Percentiles rank a stretch among this genome's conserved stretches.
phyloP scores from a whole-genome alignment of 2,329 filamentous ascomycete genomes.

The Beauveria pseudobassiana region DNA sequence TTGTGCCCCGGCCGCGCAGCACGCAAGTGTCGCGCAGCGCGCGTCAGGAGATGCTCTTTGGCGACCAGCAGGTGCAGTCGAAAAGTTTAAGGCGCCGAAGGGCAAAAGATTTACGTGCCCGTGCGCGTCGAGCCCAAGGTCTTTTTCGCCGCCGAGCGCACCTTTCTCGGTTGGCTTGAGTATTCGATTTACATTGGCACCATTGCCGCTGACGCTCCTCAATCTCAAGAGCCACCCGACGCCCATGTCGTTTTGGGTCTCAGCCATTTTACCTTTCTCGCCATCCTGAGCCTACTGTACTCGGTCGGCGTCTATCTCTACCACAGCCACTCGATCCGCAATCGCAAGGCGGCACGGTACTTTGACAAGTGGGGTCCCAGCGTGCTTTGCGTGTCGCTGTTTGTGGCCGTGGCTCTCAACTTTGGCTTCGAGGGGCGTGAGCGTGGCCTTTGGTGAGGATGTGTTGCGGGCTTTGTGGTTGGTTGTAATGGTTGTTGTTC shows the following conservation, averaged over 20 bases:
- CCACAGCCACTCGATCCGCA: constrained; percentile 77
- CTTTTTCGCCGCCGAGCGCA: constrained; percentile 91
- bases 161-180: constrained; percentile 94
- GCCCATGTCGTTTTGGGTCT: constrained; percentile 55
- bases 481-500: background rate
- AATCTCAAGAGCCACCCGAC: constrained; percentile 64
- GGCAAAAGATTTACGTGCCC: constrained; percentile 93
- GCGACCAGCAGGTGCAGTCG: constrained; percentile 45
- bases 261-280: constrained; percentile 72
- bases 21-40: constrained; percentile 51
- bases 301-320: constrained; percentile 79
- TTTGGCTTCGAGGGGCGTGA: constrained; percentile 71
- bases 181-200: constrained; percentile 91
- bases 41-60: constrained; percentile 46
- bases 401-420: constrained; percentile 69
- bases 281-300: constrained; percentile 72
- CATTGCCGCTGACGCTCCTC: constrained; percentile 73
- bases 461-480: background rate
- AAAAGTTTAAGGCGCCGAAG: constrained; percentile 65
- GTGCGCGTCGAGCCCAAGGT: constrained; percentile 96
- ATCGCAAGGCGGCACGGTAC: constrained; percentile 77
- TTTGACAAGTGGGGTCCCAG: constrained; percentile 86
- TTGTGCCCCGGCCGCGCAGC: constrained; percentile 48
- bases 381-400: constrained; percentile 63
- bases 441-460: constrained; percentile 42